phyloP scores from a whole-genome alignment of 257 asterid genomes.

The Asclepias syriaca region DNA sequence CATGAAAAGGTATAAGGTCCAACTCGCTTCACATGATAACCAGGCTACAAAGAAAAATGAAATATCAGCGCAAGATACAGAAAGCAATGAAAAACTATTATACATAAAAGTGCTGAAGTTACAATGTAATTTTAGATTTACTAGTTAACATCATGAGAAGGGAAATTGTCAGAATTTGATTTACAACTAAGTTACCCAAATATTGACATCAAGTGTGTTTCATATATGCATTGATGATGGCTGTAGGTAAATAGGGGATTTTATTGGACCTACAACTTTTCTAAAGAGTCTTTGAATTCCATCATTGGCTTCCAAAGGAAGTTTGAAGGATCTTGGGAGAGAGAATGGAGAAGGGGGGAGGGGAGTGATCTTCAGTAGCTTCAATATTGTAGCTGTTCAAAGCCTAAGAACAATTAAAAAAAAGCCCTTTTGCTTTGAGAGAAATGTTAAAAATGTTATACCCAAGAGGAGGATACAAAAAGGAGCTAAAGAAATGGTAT shows the following conservation, averaged over 20 bases:
- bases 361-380: background rate
- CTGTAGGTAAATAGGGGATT: background rate
- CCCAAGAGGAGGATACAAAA: background rate
- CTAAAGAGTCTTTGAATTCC: background rate
- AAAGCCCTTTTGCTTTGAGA: background rate
- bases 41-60: conserved; percentile 58
- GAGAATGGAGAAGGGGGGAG: background rate
- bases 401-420: background rate
- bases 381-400: background rate
- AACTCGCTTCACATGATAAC: conserved; percentile 70
- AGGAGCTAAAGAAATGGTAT: background rate
- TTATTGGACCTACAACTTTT: background rate
- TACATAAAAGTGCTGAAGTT: background rate
- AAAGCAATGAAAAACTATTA: background rate
- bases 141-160: background rate
- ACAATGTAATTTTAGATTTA: background rate
- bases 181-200: background rate
- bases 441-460: background rate
- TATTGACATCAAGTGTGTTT: background rate
- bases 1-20: conserved; percentile 77
- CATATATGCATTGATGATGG: background rate
- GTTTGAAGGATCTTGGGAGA: background rate
- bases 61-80: conserved; percentile 7
- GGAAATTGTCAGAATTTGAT: background rate
- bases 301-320: background rate